phyloP scores from a whole-genome alignment of 2,329 filamentous ascomycete genomes.

The Talaromyces sp. region DNA sequence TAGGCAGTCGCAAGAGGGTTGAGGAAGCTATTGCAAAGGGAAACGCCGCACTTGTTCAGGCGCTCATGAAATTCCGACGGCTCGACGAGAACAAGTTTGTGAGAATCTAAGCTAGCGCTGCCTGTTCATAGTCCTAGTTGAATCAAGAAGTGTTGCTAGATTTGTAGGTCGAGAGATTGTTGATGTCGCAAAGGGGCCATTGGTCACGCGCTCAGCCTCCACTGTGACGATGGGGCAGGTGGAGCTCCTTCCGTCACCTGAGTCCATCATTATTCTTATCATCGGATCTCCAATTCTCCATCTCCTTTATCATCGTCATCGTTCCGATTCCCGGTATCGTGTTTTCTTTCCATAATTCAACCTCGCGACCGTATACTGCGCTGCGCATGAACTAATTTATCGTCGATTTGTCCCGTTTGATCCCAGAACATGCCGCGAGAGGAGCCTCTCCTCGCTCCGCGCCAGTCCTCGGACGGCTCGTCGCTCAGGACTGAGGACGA shows the following conservation, averaged over 20 bases:
- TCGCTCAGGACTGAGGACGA: conserved; percentile 54
- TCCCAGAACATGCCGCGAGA: conserved; percentile 31
- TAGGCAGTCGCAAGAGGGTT: background rate
- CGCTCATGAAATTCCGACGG: background rate
- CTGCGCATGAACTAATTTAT: background rate
- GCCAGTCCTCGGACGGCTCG: conserved; percentile 53
- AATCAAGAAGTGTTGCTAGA: background rate
- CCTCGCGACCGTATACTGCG: background rate
- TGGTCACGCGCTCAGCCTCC: background rate
- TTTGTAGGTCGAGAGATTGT: background rate
- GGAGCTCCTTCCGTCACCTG: background rate
- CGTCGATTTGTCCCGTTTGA: background rate
- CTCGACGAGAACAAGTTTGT: background rate
- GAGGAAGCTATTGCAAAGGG: background rate
- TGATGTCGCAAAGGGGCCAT: background rate
- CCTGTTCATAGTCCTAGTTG: background rate
- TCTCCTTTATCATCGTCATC: background rate
- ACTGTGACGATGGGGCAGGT: background rate
- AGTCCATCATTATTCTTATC: background rate
- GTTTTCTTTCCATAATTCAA: background rate
- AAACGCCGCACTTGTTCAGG: background rate
- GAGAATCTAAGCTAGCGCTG: background rate
- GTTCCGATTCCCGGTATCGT: background rate
- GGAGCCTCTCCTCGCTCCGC: conserved; percentile 50
- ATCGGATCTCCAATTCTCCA: background rate